phyloP scores from a whole-genome alignment of 306 rosid species.

The Cicer chorassanicum region DNA sequence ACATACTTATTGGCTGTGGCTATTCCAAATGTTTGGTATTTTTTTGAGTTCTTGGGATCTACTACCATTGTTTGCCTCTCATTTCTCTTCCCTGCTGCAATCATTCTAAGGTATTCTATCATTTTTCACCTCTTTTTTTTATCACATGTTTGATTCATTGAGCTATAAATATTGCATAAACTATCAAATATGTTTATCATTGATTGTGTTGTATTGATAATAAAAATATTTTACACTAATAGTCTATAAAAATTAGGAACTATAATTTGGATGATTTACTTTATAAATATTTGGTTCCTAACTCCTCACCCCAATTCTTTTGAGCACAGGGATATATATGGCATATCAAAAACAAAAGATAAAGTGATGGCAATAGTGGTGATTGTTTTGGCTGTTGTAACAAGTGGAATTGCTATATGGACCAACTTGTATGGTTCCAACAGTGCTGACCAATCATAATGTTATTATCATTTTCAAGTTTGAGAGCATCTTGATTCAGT shows the following conservation, averaged over 20 bases:
- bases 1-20: constrained; percentile 59
- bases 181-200: too few species aligned
- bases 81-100: constrained; percentile 62
- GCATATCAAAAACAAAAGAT: constrained; percentile 49
- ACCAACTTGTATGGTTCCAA: constrained; percentile 42
- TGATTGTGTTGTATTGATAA: too few species aligned
- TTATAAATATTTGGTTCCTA: not conserved
- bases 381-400: constrained; percentile 44
- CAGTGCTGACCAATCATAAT: not conserved
- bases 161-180: too few species aligned
- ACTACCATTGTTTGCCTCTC: constrained; percentile 61
- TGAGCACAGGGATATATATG: constrained; percentile 46
- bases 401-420: constrained; percentile 58
- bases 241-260: too few species aligned
- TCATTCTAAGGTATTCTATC: constrained; percentile 54
- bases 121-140: not conserved
- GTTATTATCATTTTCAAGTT: not conserved
- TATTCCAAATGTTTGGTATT: constrained; percentile 62
- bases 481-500: constrained; percentile 2
- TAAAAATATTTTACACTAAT: too few species aligned
- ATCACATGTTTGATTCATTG: not conserved
- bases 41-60: constrained; percentile 71
- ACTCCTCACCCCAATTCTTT: not conserved
- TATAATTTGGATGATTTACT: not conserved
- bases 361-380: constrained; percentile 45